Evolutionary conservation across 345 rosid species (phyloP).

Genomic region (Hypericum perforatum): DNA sequence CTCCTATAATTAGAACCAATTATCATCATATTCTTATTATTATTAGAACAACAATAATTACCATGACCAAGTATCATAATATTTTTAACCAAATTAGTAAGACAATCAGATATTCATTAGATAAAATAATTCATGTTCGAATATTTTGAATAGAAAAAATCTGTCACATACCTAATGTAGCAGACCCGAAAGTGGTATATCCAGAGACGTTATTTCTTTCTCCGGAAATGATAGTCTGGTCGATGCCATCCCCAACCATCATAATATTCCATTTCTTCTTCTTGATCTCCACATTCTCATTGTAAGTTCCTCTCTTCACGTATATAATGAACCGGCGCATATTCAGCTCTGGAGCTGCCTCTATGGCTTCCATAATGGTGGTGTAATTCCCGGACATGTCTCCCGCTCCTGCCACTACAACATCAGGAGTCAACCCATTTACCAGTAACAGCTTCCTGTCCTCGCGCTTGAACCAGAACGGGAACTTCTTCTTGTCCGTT

Average conservation of each 20-base stretch:
- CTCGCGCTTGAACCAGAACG: neutral
- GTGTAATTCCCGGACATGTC: conserved; percentile 26
- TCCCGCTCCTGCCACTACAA: conserved; percentile 19
- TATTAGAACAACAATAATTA: too few species aligned
- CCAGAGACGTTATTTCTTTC: conserved; percentile 25
- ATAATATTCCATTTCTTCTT: conserved; percentile 28
- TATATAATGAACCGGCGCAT: conserved; percentile 12
- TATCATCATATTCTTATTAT: too few species aligned
- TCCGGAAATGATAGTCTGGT: conserved; percentile 29
- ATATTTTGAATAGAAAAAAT: too few species aligned
- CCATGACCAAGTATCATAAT: too few species aligned
- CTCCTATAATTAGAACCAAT: too few species aligned
- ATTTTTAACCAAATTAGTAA: too few species aligned
- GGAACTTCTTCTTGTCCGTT: neutral
- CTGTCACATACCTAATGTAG: conserved; percentile 23
- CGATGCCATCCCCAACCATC: conserved; percentile 33
- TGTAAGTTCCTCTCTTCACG: conserved; percentile 24
- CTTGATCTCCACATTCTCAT: conserved; percentile 26
- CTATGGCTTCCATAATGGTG: conserved; percentile 17
- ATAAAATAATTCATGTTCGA: too few species aligned
- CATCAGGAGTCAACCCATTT: conserved; percentile 18
- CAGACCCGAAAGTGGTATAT: conserved; percentile 22
- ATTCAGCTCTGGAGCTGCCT: conserved; percentile 15
- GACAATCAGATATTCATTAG: too few species aligned
- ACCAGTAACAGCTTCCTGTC: neutral